These are phyloP conservation scores for Aspergillus funiculosus DNA, from an alignment of 495 filamentous ascomycete genomes.

Conservation along the genomic window DNA sequence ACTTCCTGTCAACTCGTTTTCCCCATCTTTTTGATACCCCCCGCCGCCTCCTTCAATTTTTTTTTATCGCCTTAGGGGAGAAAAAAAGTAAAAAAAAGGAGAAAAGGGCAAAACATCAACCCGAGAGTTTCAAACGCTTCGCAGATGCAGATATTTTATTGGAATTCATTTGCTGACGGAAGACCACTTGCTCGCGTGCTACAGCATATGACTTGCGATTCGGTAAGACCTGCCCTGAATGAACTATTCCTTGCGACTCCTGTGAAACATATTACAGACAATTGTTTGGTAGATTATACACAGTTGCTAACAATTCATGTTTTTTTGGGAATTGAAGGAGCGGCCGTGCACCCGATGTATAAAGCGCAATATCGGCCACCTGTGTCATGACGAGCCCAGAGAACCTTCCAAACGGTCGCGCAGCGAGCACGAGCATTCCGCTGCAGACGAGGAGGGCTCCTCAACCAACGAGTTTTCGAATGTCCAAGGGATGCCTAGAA, in stretches of 20 bases:
- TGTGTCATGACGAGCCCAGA: constrained; percentile 97
- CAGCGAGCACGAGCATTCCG: constrained; percentile 56
- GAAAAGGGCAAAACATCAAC: constrained; percentile 3
- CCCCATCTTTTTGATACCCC: background rate
- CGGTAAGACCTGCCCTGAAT: constrained; percentile 65
- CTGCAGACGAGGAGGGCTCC: constrained; percentile 53
- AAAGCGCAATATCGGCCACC: constrained; percentile 96
- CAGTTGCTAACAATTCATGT: constrained; percentile 27
- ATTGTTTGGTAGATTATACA: constrained; percentile 7
- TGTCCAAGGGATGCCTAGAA: constrained; percentile 36
- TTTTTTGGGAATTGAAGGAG: constrained; percentile 51
- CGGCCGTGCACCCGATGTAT: constrained; percentile 96
- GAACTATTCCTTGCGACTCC: constrained; percentile 23
- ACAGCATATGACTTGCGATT: constrained; percentile 99
- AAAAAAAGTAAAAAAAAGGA: too few relatives aligned
- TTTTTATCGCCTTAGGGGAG: background rate
- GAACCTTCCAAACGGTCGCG: constrained; percentile 72
- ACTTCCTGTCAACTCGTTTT: constrained; percentile 10
- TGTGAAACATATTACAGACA: constrained; percentile 23
- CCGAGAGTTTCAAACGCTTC: background rate
- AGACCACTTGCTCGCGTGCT: constrained; percentile 35
- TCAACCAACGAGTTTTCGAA: constrained; percentile 42
- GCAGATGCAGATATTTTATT: constrained; percentile 5
- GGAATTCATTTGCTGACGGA: constrained; percentile 31
- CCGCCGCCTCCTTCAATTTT: constrained; percentile 9